Percentiles rank a stretch among this genome's conserved stretches.
Conservation (phyloP, 768 basidiomycete species). For the Leucocoprinus leucothites region DNA sequence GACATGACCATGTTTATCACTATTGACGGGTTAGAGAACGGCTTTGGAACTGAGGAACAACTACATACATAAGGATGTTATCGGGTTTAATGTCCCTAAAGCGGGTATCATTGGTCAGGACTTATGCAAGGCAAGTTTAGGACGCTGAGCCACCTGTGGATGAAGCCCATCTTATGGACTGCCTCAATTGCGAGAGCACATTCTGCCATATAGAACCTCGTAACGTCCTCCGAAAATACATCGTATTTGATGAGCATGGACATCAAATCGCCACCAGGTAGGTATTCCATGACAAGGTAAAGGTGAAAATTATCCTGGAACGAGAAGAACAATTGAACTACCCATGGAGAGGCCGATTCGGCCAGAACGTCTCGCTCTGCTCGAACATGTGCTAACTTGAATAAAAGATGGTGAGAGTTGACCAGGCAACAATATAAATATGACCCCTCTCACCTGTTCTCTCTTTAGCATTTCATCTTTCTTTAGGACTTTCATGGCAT, state of each 20-base stretch:
- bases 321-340: constrained; percentile 96
- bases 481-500: constrained; percentile 97
- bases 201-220: constrained; percentile 98
- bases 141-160: constrained; percentile 75
- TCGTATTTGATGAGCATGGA: constrained; percentile 99
- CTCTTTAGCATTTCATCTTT: constrained; percentile 99
- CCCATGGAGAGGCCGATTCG: constrained; percentile 94
- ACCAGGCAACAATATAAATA: too few relatives aligned
- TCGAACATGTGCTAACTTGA: constrained; percentile 92
- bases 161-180: constrained; percentile 95
- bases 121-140: background rate
- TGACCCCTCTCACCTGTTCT: constrained; percentile 69
- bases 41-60: constrained; percentile 32
- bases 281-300: constrained; percentile 98
- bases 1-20: constrained; percentile 92
- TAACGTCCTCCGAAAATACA: constrained; percentile 97
- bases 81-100: constrained; percentile 97
- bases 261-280: constrained; percentile 98
- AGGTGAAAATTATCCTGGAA: constrained; percentile 93
- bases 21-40: constrained; percentile 16
- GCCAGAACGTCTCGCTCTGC: constrained; percentile 97
- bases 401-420: background rate
- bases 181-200: constrained; percentile 97
- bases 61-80: constrained; percentile 68
- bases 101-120: background rate